Conservation (phyloP, 1,284 basidiomycete genomes). For the Tilletia horrida region DNA sequence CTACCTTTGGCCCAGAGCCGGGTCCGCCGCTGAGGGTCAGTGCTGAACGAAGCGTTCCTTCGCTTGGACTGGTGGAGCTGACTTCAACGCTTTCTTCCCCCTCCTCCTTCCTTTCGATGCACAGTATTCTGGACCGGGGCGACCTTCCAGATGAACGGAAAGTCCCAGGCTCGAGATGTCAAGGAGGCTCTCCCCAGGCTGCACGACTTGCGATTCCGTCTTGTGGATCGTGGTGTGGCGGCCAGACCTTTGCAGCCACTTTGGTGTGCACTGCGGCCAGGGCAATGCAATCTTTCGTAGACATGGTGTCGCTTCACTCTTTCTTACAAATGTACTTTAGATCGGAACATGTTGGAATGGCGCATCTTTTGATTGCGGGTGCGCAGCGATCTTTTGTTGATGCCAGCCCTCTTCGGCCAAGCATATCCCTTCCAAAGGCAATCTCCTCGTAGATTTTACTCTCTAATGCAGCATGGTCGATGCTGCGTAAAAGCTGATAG, state of each 20-base stretch:
- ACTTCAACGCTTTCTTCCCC: too few relatives aligned
- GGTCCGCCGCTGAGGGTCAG: slow-evolving; percentile 66
- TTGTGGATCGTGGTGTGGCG: slow-evolving; percentile 67
- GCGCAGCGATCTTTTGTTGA: too few relatives aligned
- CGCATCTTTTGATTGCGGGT: too few relatives aligned
- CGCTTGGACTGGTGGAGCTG: too few relatives aligned
- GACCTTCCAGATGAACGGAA: slow-evolving; percentile 38
- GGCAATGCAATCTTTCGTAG: slow-evolving; percentile 49
- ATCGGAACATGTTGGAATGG: too few relatives aligned
- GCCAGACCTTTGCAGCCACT: slow-evolving; percentile 72
- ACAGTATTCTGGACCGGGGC: slow-evolving; percentile 72
- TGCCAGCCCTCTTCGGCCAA: too few relatives aligned
- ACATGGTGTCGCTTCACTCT: background rate
- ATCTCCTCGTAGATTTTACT: too few relatives aligned
- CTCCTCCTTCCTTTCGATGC: background rate
- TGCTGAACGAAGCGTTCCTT: background rate
- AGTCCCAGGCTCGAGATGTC: slow-evolving; percentile 58
- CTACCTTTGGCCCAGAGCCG: slow-evolving; percentile 72
- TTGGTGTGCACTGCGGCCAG: slow-evolving; percentile 75
- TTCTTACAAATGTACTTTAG: background rate
- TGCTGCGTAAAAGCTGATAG: too few relatives aligned
- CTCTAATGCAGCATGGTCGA: too few relatives aligned
- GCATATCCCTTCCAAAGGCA: too few relatives aligned
- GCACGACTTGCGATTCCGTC: slow-evolving; percentile 66
- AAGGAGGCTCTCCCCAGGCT: slow-evolving; percentile 69